Evolutionary conservation across 768 basidiomycete genomes (phyloP), one percentile per base, ranked within the genome.

Genomic region (Sarcodon aspratus): DNA sequence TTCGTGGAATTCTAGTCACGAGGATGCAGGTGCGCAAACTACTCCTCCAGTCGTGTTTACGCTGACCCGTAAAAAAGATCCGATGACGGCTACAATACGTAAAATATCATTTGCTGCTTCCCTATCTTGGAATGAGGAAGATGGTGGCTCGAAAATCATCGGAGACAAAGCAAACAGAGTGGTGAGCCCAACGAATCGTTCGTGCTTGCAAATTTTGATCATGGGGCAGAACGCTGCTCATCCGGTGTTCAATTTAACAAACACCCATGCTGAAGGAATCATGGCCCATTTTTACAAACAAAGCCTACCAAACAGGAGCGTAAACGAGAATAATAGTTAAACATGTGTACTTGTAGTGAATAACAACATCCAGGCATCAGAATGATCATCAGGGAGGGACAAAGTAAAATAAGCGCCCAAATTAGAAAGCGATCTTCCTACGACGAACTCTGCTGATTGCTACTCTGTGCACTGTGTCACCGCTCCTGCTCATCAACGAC

Each of bases 241-340:
- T 52, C 88, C 88, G 0, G 52, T 90, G 11, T 83, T 88, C 64
- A 86, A 88, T 53, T 63, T 91, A 44, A 82, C 85, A 0, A 67
- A 79, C 3, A 79, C 85, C 0, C 79, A 89, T 53, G 63, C 76
- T 3, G 75, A 82, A 53, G 74, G 60, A 0, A 72, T 90, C 15
- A 80, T 90, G 77, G 67, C 72, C 9, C 70, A 85, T 62, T 90
- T 89, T 58, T 90, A 90, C 61, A 66, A 70, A 3, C 85, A 88
- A 52, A 63, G 52, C 0, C 53, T 78, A 27, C 76, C 76, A 10
- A 27, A 27, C 21, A 27, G 21, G 5, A 27, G 21, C 5, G 21
- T 27, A 27, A 27, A 27, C 2, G 21, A 27, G 21, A 27, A 27
- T 27, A 2, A 5, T 27, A 27, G 21, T 27, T 27, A 27, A 27